Conservation (phyloP, 495 filamentous ascomycete species). For the Penicillium salamii region DNA sequence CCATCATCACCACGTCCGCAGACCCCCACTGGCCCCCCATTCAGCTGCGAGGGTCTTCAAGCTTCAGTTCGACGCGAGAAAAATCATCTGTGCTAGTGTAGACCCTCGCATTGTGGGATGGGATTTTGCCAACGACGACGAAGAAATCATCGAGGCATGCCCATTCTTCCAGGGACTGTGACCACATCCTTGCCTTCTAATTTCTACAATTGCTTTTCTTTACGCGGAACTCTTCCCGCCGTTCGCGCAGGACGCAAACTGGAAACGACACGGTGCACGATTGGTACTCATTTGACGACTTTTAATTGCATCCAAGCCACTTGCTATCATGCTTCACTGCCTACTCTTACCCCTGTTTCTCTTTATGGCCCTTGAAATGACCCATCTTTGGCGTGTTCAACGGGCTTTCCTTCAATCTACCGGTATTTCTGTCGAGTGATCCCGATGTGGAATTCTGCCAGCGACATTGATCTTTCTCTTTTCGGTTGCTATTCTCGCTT, state of each 20-base stretch:
- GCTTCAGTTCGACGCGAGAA: constrained; percentile 89
- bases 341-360: too few species aligned
- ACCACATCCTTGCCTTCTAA: constrained; percentile 4
- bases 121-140: constrained; percentile 94
- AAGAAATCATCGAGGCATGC: constrained; percentile 74
- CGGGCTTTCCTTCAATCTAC: too few species aligned
- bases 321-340: not conserved
- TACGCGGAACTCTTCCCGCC: not conserved
- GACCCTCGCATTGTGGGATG: constrained; percentile 90
- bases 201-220: not conserved
- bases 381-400: too few species aligned
- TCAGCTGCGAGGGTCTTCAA: constrained; percentile 74
- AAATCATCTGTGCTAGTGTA: constrained; percentile 92
- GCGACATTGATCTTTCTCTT: too few species aligned
- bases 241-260: constrained; percentile 1
- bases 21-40: constrained; percentile 2
- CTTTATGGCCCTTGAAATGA: too few species aligned
- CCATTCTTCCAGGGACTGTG: constrained; percentile 63
- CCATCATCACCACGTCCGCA: constrained; percentile 17
- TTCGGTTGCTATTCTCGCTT: too few species aligned
- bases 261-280: not conserved
- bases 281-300: not conserved
- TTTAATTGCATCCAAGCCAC: constrained; percentile 2
- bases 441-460: too few species aligned
- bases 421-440: too few species aligned